Conservation (phyloP, 345 rosid species). For the Raphanus sativus region DNA sequence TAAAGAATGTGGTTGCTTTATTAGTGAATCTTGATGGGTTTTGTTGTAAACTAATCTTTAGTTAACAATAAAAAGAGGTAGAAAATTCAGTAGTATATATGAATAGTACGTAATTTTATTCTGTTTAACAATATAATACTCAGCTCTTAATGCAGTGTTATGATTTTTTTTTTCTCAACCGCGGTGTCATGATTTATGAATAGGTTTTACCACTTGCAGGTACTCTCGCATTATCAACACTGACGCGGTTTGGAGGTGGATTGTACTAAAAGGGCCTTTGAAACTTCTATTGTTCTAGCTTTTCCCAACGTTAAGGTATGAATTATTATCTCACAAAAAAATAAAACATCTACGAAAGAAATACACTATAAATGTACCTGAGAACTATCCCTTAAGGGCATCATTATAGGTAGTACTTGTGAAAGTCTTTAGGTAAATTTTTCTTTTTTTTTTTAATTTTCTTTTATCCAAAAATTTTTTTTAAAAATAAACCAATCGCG, state of each 20-base stretch:
- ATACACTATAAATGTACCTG: background rate
- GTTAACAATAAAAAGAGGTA: background rate
- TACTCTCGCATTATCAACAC: background rate
- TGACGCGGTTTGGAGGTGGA: background rate
- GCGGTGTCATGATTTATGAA: background rate
- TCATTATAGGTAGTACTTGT: too few species aligned
- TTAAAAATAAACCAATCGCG: too few species aligned
- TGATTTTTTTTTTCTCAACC: too few species aligned
- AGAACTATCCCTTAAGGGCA: too few species aligned
- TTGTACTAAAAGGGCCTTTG: background rate
- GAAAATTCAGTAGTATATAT: background rate
- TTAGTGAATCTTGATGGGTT: conserved; percentile 13
- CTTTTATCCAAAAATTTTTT: too few species aligned
- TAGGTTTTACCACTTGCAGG: background rate
- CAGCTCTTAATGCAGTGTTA: background rate
- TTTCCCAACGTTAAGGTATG: background rate
- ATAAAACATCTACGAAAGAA: background rate
- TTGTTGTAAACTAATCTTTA: background rate
- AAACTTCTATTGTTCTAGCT: background rate
- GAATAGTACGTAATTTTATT: background rate
- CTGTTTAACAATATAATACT: background rate
- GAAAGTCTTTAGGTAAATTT: too few species aligned
- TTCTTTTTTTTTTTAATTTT: too few species aligned
- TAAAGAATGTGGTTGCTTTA: conserved; percentile 15
- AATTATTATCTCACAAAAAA: background rate